Evolutionary conservation across 2,329 filamentous ascomycete species (phyloP), one percentile per base, ranked within the genome.

Genomic region (Talaromyces sp.): DNA sequence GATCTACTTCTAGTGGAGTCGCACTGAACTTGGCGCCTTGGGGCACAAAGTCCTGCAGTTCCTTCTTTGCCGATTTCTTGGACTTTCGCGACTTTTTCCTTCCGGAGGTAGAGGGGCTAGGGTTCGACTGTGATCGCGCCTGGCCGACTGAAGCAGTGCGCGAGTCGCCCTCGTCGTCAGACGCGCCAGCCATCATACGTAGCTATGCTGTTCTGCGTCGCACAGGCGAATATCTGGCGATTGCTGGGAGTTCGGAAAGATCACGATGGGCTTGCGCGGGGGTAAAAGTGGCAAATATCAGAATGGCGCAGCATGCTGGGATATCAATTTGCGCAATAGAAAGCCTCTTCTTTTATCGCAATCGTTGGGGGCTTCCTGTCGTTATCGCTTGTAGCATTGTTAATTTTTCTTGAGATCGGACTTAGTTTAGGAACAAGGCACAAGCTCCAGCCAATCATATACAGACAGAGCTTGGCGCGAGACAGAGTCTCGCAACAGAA

Each of bases 121-220:
- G 65, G 9, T 68, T 69, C 42, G 63, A 63, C 57, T 67, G 70
- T 52, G 60, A 63, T 18, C 78, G 77, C 69, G 76, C 76, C 40
- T 70, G 66, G 16, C 79, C 78, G 25, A 82, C 71, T 2, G 75
- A 72, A 52, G 77, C 78, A 40, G 79, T 82, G 55, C 81, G 74
- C 18, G 81, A 83, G 66, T 83, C 75, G 56, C 73, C 71, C 35
- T 78, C 74, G 56, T 76, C 73, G 48, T 67, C 71, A 31, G 71
- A 69, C 14, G 42, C 37, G 25, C 54, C 54, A 25, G 62, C 23
- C 61, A 63, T 63, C 12, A 18, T 50, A 7, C 1, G 18, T 18
- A 44, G 16, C 40, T 23, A 31, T 28, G 31, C 16, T 12, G 33
- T 39, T 6, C 28, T 28, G 28, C 6, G 28, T 6, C 6, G 23